These are phyloP conservation scores for Chalciporus sphaerocephalus DNA, from an alignment of 768 basidiomycete genomes.

Conservation along the genomic window DNA sequence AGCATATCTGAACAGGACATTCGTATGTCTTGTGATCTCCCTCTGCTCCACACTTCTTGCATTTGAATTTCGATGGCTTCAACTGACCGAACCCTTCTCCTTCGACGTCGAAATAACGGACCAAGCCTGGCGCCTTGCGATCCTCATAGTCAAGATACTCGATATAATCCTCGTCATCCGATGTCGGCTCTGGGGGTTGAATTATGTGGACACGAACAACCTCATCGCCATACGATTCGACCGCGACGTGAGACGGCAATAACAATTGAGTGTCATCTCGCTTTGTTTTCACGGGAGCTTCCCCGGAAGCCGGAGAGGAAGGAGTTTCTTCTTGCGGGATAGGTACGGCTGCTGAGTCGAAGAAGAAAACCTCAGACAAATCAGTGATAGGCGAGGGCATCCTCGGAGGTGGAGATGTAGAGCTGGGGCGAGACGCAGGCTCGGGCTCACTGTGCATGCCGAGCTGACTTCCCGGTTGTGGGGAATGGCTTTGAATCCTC, in stretches of 20 bases:
- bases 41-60: constrained; percentile 75
- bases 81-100: constrained; percentile 35
- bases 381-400: constrained; percentile 14
- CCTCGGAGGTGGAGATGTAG: constrained; percentile 35
- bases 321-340: constrained; percentile 25
- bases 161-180: constrained; percentile 63
- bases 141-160: constrained; percentile 76
- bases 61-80: constrained; percentile 50
- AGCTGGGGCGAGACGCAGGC: constrained; percentile 33
- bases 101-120: constrained; percentile 63
- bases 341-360: constrained; percentile 44
- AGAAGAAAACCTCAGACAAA: constrained; percentile 39
- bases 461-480: constrained; percentile 5
- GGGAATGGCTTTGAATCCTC: constrained; percentile 16
- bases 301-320: constrained; percentile 8
- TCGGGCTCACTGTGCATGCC: constrained; percentile 4
- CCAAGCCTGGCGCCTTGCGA: constrained; percentile 46
- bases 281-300: constrained; percentile 20
- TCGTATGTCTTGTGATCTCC: constrained; percentile 62
- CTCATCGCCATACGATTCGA: constrained; percentile 34
- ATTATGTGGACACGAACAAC: constrained; percentile 45
- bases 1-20: constrained; percentile 72
- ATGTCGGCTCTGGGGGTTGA: constrained; percentile 36
- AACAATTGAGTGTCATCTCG: constrained; percentile 34
- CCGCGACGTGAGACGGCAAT: constrained; percentile 66